Conservation (phyloP, 345 rosid species). For the Xanthoceras sorbifolium region DNA sequence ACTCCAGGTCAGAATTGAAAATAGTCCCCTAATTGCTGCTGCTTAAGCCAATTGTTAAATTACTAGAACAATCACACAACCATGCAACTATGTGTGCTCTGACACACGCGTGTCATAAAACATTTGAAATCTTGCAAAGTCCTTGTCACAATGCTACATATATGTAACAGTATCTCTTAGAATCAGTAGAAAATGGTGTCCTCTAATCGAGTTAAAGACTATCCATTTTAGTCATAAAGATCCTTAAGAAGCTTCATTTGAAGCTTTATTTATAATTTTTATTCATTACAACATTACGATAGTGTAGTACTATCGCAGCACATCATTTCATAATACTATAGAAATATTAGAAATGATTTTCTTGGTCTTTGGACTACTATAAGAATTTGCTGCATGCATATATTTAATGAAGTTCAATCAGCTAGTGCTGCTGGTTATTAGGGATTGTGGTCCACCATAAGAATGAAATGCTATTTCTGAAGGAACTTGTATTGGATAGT, state of each 20-base stretch:
- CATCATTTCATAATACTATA: neutral
- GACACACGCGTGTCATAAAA: neutral
- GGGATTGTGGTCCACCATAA: neutral
- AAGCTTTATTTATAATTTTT: neutral
- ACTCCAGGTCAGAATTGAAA: neutral
- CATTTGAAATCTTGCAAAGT: neutral
- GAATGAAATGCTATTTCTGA: neutral
- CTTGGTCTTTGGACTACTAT: neutral
- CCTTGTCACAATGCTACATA: neutral
- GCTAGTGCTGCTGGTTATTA: too few species aligned
- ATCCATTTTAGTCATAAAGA: neutral
- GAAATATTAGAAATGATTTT: neutral
- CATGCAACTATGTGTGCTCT: neutral
- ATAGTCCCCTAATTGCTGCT: neutral
- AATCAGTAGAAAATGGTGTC: neutral
- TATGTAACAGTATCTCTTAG: neutral
- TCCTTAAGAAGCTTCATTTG: neutral
- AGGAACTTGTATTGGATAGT: neutral
- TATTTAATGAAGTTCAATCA: neutral
- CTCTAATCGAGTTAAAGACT: neutral
- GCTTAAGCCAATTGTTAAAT: neutral
- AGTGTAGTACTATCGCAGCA: neutral
- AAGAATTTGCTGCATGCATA: neutral
- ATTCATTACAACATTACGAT: neutral
- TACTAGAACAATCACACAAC: neutral